These are phyloP conservation scores for Phytopythium ostracodes DNA, from an alignment of 352 stramenopile genomes.

Conservation along the genomic window DNA sequence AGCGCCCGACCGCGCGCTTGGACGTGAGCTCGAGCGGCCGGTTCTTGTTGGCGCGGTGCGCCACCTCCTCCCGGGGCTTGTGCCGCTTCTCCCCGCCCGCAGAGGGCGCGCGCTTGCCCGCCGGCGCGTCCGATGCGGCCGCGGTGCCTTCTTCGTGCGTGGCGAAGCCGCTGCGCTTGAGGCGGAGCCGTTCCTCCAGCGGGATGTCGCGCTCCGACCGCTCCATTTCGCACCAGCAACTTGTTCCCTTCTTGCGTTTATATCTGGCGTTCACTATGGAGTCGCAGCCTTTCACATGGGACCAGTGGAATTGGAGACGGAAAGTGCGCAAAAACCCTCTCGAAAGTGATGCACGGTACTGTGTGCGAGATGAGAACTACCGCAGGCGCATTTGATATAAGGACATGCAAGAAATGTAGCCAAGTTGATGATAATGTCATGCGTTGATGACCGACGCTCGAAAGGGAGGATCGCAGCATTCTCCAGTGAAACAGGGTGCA, in stretches of 20 bases:
- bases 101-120: not conserved
- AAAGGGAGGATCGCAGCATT: too few species aligned
- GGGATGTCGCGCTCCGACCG: conserved; percentile 51
- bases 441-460: too few species aligned
- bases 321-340: not conserved
- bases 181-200: conserved; percentile 68
- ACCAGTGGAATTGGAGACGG: not conserved
- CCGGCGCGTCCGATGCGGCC: not conserved
- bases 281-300: not conserved
- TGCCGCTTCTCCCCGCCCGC: conserved; percentile 7
- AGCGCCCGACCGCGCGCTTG: conserved; percentile 75
- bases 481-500: too few species aligned
- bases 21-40: conserved; percentile 81
- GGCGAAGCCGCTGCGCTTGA: conserved; percentile 78
- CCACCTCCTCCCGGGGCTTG: conserved; percentile 13
- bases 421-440: not conserved
- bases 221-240: not conserved
- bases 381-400: not conserved
- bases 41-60: conserved; percentile 70
- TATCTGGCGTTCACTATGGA: not conserved
- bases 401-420: not conserved
- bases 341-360: not conserved
- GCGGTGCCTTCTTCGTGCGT: conserved; percentile 10
- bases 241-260: not conserved
- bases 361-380: not conserved